A percentile compares a stretch with the other conserved stretches of the same genome.
phyloP scores from a whole-genome alignment of 208 protist species.

The Wallacemonas sp. region DNA sequence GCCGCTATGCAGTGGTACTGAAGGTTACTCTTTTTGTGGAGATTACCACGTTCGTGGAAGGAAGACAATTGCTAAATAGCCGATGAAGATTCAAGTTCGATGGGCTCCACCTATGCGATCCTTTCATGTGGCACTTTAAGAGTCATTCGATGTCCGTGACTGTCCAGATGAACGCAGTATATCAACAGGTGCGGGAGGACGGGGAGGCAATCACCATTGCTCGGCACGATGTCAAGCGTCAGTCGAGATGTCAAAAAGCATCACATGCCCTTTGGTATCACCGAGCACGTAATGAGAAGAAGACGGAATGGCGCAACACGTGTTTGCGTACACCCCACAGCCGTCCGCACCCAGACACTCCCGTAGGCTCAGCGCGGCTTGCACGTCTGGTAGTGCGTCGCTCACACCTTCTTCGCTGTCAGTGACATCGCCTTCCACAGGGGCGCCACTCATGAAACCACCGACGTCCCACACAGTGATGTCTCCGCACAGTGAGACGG shows the following conservation, averaged over 20 bases:
- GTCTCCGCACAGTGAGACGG: slow-evolving; percentile 69
- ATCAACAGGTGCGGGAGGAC: no score
- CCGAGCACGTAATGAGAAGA: slow-evolving; percentile 18
- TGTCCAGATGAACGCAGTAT: no score
- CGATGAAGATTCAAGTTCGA: no score
- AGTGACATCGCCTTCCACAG: slow-evolving; percentile 2
- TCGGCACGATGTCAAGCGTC: not conserved
- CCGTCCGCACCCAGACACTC: slow-evolving; percentile 24
- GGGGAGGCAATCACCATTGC: no score
- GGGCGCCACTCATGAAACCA: slow-evolving; percentile 23
- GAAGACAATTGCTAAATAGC: no score
- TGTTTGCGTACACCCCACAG: slow-evolving; percentile 24
- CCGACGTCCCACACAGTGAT: slow-evolving; percentile 71
- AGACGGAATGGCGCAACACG: slow-evolving; percentile 21
- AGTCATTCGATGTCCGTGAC: no score
- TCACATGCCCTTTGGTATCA: slow-evolving; percentile 28
- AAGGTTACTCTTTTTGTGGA: no score
- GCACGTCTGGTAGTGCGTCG: slow-evolving; percentile 46
- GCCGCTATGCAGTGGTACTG: no score
- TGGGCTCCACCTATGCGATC: no score
- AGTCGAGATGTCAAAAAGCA: not conserved
- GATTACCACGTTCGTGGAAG: no score
- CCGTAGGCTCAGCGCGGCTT: slow-evolving; percentile 41
- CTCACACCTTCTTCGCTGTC: slow-evolving; percentile 25
- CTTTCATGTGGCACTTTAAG: no score